Evolutionary conservation across 2,329 filamentous ascomycete genomes (phyloP).

Genomic region (Aspergillus awamori): DNA sequence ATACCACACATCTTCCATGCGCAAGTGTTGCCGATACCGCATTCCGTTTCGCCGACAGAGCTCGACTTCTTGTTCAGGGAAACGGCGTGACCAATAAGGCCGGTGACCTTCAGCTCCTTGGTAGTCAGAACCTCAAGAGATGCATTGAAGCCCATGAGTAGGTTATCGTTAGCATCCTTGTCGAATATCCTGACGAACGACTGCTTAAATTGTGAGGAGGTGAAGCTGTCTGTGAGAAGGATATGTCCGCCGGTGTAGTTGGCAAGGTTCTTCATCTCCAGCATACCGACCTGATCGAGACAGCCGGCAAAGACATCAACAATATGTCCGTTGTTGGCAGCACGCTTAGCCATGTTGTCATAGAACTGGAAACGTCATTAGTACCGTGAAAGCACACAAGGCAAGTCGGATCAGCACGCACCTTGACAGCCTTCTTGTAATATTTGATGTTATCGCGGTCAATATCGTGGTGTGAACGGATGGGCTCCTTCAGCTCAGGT

Average conservation of each 20-base stretch:
- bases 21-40: slow-evolving; percentile 96
- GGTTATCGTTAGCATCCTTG: slow-evolving; percentile 90
- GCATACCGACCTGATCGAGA: slow-evolving; percentile 91
- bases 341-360: slow-evolving; percentile 88
- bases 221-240: slow-evolving; percentile 97
- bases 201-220: slow-evolving; percentile 98
- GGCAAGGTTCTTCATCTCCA: slow-evolving; percentile 97
- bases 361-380: slow-evolving; percentile 70
- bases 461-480: slow-evolving; percentile 97
- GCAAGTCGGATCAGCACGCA: slow-evolving; percentile 42
- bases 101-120: slow-evolving; percentile 97
- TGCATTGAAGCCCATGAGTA: slow-evolving; percentile 98
- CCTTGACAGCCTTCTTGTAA: slow-evolving; percentile 98
- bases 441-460: slow-evolving; percentile 99
- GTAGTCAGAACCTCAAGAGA: slow-evolving; percentile 94
- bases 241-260: slow-evolving; percentile 98
- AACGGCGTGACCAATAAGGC: slow-evolving; percentile 92
- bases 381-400: slow-evolving; percentile 6
- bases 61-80: slow-evolving; percentile 98
- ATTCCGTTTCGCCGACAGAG: slow-evolving; percentile 96
- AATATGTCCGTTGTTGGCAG: slow-evolving; percentile 94
- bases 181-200: slow-evolving; percentile 97
- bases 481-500: slow-evolving; percentile 91
- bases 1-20: slow-evolving; percentile 99
- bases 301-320: slow-evolving; percentile 98